phyloP scores from a whole-genome alignment of 768 basidiomycete genomes.

The Tulasnella sp. region DNA sequence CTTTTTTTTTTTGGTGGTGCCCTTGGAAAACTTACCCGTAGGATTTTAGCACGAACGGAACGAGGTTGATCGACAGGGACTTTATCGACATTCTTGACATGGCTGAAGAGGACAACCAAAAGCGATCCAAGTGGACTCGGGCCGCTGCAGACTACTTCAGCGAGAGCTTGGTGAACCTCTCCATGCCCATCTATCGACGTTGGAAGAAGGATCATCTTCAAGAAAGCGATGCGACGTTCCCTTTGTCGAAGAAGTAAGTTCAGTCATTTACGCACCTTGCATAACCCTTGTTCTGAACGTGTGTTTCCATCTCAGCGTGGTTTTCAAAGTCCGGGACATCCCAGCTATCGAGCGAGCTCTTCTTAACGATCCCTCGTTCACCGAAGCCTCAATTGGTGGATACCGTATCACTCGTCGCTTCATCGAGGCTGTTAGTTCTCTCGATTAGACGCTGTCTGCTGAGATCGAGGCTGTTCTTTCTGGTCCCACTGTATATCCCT shows the following conservation, averaged over 20 bases:
- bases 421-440: not conserved
- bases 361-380: not conserved
- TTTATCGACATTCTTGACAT: not conserved
- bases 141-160: not conserved
- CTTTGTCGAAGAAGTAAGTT: not conserved
- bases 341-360: not conserved
- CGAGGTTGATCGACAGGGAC: not conserved
- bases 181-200: not conserved
- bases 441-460: too few species aligned
- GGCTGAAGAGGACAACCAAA: not conserved
- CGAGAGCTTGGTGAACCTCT: not conserved
- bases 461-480: too few species aligned
- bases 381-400: not conserved
- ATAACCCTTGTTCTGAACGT: not conserved
- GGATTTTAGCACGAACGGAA: not conserved
- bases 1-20: too few species aligned
- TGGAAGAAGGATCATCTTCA: not conserved
- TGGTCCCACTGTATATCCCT: too few species aligned
- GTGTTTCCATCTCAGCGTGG: not conserved
- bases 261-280: not conserved
- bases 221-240: not conserved
- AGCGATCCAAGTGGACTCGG: not conserved
- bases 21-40: too few species aligned
- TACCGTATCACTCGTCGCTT: not conserved
- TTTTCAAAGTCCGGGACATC: not conserved